Evolutionary conservation across 192 early-diverging fungal genomes (phyloP).

Genomic region (Cladochytrium replicatum): DNA sequence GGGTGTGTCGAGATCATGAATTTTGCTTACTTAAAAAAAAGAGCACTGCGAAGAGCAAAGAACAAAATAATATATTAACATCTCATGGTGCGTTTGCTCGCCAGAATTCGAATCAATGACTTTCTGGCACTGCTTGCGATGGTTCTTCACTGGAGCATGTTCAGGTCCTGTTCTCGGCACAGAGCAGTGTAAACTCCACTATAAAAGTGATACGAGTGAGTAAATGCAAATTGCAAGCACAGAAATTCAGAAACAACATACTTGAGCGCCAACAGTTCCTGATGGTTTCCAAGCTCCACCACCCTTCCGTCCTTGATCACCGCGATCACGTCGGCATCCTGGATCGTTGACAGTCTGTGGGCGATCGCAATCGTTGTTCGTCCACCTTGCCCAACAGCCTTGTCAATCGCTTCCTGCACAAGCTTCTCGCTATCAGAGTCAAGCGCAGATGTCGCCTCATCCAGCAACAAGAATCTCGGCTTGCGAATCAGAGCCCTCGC

Average conservation of each 20-base stretch:
- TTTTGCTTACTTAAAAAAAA: no score
- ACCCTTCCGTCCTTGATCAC: constrained; percentile 53
- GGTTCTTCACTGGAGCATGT: no score
- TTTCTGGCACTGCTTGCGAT: no score
- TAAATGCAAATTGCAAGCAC: no score
- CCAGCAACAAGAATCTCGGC: constrained; percentile 73
- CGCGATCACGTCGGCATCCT: constrained; percentile 75
- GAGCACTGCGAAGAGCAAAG: no score
- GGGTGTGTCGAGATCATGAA: no score
- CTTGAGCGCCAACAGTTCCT: constrained; percentile 51
- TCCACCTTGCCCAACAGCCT: constrained; percentile 37
- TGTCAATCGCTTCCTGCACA: constrained; percentile 52
- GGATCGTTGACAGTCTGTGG: constrained; percentile 81
- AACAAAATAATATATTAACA: no score
- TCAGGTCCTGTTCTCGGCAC: no score
- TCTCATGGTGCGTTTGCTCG: no score
- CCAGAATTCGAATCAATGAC: no score
- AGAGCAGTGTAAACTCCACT: no score
- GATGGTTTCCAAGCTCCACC: constrained; percentile 65
- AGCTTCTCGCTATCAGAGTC: constrained; percentile 71
- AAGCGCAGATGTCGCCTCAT: constrained; percentile 79
- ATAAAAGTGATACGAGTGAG: no score
- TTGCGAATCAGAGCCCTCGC: constrained; percentile 77
- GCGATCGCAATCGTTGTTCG: constrained; percentile 70
- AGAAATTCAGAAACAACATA: constrained; percentile 55